These are phyloP conservation scores for Exophiala bonariae DNA, from an alignment of 2,329 filamentous ascomycete species.

Conservation along the genomic window DNA sequence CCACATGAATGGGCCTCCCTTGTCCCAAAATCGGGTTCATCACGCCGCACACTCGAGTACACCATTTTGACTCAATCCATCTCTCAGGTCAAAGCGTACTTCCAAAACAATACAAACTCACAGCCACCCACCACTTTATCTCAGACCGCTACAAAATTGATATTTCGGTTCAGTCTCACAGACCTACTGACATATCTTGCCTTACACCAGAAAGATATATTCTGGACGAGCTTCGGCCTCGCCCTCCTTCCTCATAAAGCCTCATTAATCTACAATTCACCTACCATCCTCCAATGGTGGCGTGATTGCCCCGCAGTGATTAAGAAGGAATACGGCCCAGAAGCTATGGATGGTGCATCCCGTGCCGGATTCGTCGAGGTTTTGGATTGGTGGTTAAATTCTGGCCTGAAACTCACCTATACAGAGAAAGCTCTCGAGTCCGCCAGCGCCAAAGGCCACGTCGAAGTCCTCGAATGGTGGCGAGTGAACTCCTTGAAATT, in stretches of 20 bases:
- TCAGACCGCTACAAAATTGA: slow-evolving; percentile 78
- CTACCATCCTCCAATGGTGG: slow-evolving; percentile 90
- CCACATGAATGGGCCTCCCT: slow-evolving; percentile 72
- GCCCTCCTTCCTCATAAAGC: slow-evolving; percentile 85
- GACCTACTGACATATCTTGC: slow-evolving; percentile 74
- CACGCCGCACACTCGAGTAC: slow-evolving; percentile 80
- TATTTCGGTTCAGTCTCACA: slow-evolving; percentile 86
- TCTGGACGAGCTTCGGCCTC: slow-evolving; percentile 79
- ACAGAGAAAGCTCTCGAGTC: slow-evolving; percentile 86
- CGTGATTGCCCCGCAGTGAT: slow-evolving; percentile 77
- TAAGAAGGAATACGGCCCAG: slow-evolving; percentile 80
- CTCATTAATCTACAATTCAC: slow-evolving; percentile 80
- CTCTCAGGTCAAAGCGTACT: slow-evolving; percentile 69
- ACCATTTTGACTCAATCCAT: slow-evolving; percentile 74
- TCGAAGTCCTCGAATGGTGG: slow-evolving; percentile 94
- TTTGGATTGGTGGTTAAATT: slow-evolving; percentile 88
- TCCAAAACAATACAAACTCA: slow-evolving; percentile 65
- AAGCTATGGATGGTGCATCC: slow-evolving; percentile 85
- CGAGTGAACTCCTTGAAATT: slow-evolving; percentile 50
- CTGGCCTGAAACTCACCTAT: slow-evolving; percentile 76
- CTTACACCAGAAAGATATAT: slow-evolving; percentile 68
- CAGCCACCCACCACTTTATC: slow-evolving; percentile 65
- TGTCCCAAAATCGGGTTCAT: slow-evolving; percentile 63
- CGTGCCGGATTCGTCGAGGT: slow-evolving; percentile 81
- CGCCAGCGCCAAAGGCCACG: slow-evolving; percentile 78